Evolutionary conservation across 2,329 filamentous ascomycete species (phyloP).

Genomic region (Verticillium zaregamsianum): DNA sequence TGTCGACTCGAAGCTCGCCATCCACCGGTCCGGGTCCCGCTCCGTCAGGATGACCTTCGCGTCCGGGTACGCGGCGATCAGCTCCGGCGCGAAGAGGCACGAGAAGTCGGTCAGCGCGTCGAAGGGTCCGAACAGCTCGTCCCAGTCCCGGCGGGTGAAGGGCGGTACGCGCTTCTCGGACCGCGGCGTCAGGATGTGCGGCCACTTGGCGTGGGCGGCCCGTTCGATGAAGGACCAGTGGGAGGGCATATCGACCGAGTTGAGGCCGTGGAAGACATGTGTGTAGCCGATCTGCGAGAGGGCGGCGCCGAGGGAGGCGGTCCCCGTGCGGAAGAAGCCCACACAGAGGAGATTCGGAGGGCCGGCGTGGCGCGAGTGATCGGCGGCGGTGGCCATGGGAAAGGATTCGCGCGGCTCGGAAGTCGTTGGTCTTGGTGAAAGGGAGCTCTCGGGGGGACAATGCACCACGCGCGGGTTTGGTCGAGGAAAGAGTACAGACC

Average conservation of each 20-base stretch:
- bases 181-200: not conserved
- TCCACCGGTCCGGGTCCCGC: slow-evolving; percentile 21
- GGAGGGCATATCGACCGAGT: slow-evolving; percentile 2
- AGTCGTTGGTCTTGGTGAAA: no score
- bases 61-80: slow-evolving; percentile 37
- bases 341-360: slow-evolving; percentile 10
- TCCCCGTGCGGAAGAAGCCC: slow-evolving; percentile 12
- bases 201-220: slow-evolving; percentile 4
- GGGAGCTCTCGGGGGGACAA: no score
- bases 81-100: slow-evolving; percentile 25
- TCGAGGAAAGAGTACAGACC: no score
- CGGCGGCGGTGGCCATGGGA: slow-evolving; percentile 2
- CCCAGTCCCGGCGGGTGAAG: slow-evolving; percentile 22
- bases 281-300: slow-evolving; percentile 8
- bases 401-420: not conserved
- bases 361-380: slow-evolving; percentile 1
- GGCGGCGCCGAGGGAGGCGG: slow-evolving; percentile 8
- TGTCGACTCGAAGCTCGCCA: slow-evolving; percentile 3
- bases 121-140: slow-evolving; percentile 23
- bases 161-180: slow-evolving; percentile 4
- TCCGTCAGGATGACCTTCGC: slow-evolving; percentile 34
- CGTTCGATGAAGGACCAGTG: slow-evolving; percentile 7
- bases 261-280: slow-evolving; percentile 10
- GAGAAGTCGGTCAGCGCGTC: slow-evolving; percentile 26
- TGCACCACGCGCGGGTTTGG: no score